Evolutionary conservation across 2,329 filamentous ascomycete genomes (phyloP).

Genomic region (Uncinocarpus reesii): DNA sequence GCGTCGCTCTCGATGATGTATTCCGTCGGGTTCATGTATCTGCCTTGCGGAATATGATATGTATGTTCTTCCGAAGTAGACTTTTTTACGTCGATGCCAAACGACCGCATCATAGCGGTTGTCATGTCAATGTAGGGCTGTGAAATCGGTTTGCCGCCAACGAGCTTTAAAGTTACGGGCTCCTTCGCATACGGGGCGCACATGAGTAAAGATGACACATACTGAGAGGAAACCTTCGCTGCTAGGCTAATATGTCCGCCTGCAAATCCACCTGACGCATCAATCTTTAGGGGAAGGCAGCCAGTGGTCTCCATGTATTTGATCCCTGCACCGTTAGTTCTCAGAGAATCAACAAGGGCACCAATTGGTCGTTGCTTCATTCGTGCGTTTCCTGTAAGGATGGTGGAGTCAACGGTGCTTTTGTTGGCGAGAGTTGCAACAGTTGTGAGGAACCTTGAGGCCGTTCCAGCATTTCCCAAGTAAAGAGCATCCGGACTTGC

Average conservation of each 20-base stretch:
- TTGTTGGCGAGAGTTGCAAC: constrained; percentile 75
- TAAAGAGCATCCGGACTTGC: constrained; percentile 72
- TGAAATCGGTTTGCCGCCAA: constrained; percentile 95
- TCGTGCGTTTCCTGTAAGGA: constrained; percentile 84
- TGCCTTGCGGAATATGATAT: constrained; percentile 80
- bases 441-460: constrained; percentile 87
- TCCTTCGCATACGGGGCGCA: constrained; percentile 93
- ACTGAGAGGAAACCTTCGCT: constrained; percentile 96
- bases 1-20: constrained; percentile 96
- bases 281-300: constrained; percentile 73
- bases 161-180: constrained; percentile 76
- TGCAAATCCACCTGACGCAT: constrained; percentile 69
- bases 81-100: constrained; percentile 69
- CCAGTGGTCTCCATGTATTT: constrained; percentile 74
- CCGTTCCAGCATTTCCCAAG: constrained; percentile 91
- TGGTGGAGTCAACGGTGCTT: constrained; percentile 52
- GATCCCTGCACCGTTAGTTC: constrained; percentile 74
- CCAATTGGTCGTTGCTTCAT: constrained; percentile 97
- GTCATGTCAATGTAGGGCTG: constrained; percentile 99
- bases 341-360: constrained; percentile 79
- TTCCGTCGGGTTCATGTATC: constrained; percentile 70
- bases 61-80: constrained; percentile 75
- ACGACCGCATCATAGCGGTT: constrained; percentile 89
- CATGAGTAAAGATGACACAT: constrained; percentile 94
- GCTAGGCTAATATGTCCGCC: constrained; percentile 85